These are phyloP conservation scores for Lentinula sp. DNA, from an alignment of 768 basidiomycete genomes.

Conservation along the genomic window DNA sequence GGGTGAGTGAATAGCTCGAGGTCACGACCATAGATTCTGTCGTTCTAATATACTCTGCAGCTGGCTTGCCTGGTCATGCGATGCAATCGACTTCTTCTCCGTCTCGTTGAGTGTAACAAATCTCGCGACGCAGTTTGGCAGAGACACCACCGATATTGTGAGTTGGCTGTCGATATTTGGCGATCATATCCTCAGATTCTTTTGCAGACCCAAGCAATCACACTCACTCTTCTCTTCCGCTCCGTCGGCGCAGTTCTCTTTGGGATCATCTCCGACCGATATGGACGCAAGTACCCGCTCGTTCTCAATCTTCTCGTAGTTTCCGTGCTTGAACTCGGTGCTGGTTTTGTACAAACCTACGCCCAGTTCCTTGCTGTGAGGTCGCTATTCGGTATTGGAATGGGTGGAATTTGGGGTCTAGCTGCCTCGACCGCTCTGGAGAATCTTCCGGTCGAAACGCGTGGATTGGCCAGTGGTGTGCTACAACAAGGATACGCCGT, in stretches of 20 bases:
- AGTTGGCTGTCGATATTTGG: conserved; percentile 13
- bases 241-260: conserved; percentile 79
- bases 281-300: conserved; percentile 91
- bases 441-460: conserved; percentile 79
- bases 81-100: conserved; percentile 83
- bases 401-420: conserved; percentile 90
- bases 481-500: conserved; percentile 87
- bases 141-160: conserved; percentile 34
- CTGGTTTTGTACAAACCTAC: conserved; percentile 78
- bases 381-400: conserved; percentile 78
- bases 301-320: conserved; percentile 71
- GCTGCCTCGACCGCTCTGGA: conserved; percentile 80
- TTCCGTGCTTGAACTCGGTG: conserved; percentile 67
- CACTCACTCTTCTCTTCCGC: conserved; percentile 86
- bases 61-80: conserved; percentile 84
- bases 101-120: conserved; percentile 54
- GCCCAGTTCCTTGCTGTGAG: conserved; percentile 75
- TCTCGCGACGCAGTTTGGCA: conserved; percentile 44
- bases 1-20: conserved; percentile 40
- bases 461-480: conserved; percentile 83
- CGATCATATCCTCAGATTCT: background rate
- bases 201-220: conserved; percentile 46
- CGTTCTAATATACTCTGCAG: conserved; percentile 22
- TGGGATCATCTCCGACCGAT: conserved; percentile 77
- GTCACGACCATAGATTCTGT: background rate